A percentile compares a stretch with the other conserved stretches of the same genome.
Conservation (phyloP, 2,329 filamentous ascomycete genomes). For the Fusarium burgessii region DNA sequence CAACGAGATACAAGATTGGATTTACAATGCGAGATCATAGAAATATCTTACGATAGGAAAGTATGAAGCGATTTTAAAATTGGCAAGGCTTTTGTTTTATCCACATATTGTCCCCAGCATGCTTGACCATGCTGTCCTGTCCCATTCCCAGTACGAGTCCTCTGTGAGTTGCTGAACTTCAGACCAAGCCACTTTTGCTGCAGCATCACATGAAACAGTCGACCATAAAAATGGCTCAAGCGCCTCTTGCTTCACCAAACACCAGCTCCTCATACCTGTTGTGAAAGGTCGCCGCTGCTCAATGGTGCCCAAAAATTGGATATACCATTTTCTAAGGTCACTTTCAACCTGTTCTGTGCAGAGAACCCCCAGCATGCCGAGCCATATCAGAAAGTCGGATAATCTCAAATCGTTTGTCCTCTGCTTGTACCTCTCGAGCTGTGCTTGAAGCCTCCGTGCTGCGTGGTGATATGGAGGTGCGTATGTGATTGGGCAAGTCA, state of each 20-base stretch:
- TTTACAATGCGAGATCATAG: too few relatives aligned
- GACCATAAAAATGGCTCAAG: background rate
- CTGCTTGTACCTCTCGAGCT: background rate
- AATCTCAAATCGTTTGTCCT: accelerated
- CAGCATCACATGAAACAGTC: background rate
- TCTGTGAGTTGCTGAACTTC: background rate
- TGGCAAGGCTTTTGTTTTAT: background rate
- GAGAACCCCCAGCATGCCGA: background rate
- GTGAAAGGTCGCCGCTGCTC: background rate
- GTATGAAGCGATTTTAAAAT: background rate
- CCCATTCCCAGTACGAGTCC: background rate
- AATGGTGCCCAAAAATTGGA: accelerated
- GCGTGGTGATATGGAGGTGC: background rate
- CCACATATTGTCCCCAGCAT: conserved; percentile 16
- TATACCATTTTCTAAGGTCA: background rate
- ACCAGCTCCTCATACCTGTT: accelerated
- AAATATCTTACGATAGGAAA: too few relatives aligned
- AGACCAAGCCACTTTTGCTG: background rate
- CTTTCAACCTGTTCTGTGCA: background rate
- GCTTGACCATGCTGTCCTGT: background rate
- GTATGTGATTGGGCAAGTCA: background rate
- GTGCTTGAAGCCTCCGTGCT: background rate
- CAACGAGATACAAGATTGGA: too few relatives aligned
- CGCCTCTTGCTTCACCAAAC: accelerated
- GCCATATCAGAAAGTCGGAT: background rate